phyloP scores from a whole-genome alignment of 2,329 filamentous ascomycete species.

The Didymellaceae sp. region DNA sequence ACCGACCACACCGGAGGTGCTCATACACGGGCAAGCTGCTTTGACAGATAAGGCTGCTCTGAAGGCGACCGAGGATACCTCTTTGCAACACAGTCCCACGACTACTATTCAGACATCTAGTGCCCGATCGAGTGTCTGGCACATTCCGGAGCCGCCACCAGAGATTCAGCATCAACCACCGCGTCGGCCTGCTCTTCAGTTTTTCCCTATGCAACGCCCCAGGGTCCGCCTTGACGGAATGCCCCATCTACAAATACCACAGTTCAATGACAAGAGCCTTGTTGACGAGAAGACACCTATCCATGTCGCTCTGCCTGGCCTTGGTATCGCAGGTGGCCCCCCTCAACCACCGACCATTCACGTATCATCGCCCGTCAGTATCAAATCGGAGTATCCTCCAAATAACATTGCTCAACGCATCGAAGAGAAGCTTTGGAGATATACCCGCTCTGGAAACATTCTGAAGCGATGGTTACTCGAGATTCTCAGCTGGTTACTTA shows the following conservation, averaged over 20 bases:
- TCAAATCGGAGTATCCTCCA: not conserved
- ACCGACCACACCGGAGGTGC: conserved; percentile 26
- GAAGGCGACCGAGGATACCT: not conserved
- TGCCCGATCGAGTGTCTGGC: conserved; percentile 27
- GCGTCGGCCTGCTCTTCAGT: conserved; percentile 22
- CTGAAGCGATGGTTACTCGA: conserved; percentile 36
- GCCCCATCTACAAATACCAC: conserved; percentile 15
- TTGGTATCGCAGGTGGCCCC: conserved; percentile 12
- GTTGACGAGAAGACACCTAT: conserved; percentile 18
- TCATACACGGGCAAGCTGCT: not conserved
- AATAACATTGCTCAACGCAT: conserved; percentile 35
- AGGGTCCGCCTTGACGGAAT: conserved; percentile 18
- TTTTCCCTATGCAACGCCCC: conserved; percentile 24
- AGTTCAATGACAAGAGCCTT: conserved; percentile 14
- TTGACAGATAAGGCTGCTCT: conserved; percentile 3
- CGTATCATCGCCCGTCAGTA: conserved; percentile 10
- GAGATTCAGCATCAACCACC: conserved; percentile 18
- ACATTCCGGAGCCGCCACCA: conserved; percentile 27
- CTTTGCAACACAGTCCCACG: conserved; percentile 18
- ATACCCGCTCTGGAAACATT: conserved; percentile 24
- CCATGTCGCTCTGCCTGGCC: not conserved
- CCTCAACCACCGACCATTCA: conserved; percentile 20
- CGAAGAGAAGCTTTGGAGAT: conserved; percentile 26
- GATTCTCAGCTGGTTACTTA: conserved; percentile 35
- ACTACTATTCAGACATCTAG: conserved; percentile 31